Evolutionary conservation across 108 stramenopile species (phyloP).

Genomic region (Pseudonitzschia multiseries): DNA sequence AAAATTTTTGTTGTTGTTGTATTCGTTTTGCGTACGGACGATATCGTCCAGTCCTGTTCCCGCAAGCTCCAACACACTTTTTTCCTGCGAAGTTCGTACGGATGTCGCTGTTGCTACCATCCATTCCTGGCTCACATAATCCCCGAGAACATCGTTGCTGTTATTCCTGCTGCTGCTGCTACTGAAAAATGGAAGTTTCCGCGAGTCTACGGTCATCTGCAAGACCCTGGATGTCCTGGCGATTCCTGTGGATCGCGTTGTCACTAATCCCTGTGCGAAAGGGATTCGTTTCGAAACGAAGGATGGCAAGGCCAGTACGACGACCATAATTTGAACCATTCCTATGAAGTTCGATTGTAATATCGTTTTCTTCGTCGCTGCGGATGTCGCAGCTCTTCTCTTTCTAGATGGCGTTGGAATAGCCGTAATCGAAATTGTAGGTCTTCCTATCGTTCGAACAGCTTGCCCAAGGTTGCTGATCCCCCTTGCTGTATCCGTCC

Average conservation of each 20-base stretch:
- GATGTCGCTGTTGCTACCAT: neutral
- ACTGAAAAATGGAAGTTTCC: constrained; percentile 53
- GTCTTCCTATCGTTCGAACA: too few species aligned
- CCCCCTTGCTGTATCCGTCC: neutral
- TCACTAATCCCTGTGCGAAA: neutral
- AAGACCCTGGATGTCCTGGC: neutral
- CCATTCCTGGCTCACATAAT: constrained; percentile 7
- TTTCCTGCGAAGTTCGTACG: constrained; percentile 4
- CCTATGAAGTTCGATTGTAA: neutral
- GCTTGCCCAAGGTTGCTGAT: neutral
- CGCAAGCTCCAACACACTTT: neutral
- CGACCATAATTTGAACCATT: constrained; percentile 7
- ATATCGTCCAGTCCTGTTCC: neutral
- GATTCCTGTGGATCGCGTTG: neutral
- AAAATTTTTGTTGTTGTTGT: neutral
- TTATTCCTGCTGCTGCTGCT: constrained; percentile 15
- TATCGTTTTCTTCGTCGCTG: neutral
- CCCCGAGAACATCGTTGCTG: constrained; percentile 15
- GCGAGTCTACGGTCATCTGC: constrained; percentile 48
- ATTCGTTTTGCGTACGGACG: neutral
- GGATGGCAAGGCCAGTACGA: neutral
- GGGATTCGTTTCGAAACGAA: constrained; percentile 7
- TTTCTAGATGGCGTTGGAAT: neutral
- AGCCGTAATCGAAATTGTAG: too few species aligned
- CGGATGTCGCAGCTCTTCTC: constrained; percentile 1